Evolutionary conservation across 345 rosid genomes (phyloP).

Genomic region (Reutealis trisperma): DNA sequence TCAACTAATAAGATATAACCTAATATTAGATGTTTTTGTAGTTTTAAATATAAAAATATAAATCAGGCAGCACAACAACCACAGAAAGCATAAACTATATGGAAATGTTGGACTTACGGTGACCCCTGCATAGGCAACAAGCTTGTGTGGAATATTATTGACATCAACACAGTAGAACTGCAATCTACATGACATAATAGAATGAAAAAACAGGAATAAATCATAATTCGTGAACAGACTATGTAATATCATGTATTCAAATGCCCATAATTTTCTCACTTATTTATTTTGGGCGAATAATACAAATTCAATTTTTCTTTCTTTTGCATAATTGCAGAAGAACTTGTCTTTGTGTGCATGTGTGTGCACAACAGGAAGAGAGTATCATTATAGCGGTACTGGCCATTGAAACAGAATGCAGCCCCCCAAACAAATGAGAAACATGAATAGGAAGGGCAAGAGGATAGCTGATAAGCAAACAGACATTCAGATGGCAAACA

Average conservation of each 20-base stretch:
- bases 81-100: background rate
- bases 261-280: background rate
- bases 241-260: too few relatives aligned
- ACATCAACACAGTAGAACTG: conserved; percentile 78
- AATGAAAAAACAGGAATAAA: background rate
- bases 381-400: background rate
- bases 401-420: background rate
- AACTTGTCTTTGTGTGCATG: background rate
- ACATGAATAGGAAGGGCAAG: background rate
- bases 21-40: background rate
- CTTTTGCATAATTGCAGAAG: background rate
- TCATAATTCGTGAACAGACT: too few relatives aligned
- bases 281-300: background rate
- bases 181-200: conserved; percentile 45
- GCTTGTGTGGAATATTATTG: conserved; percentile 72
- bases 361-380: background rate
- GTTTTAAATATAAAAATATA: background rate
- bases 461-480: background rate
- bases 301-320: background rate
- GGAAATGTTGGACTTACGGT: conserved; percentile 53
- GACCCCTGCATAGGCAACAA: conserved; percentile 80
- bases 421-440: background rate
- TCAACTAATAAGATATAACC: background rate
- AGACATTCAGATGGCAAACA: background rate
- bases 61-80: background rate